Conservation (phyloP, 306 rosid genomes). For the Vigna trinervia region DNA sequence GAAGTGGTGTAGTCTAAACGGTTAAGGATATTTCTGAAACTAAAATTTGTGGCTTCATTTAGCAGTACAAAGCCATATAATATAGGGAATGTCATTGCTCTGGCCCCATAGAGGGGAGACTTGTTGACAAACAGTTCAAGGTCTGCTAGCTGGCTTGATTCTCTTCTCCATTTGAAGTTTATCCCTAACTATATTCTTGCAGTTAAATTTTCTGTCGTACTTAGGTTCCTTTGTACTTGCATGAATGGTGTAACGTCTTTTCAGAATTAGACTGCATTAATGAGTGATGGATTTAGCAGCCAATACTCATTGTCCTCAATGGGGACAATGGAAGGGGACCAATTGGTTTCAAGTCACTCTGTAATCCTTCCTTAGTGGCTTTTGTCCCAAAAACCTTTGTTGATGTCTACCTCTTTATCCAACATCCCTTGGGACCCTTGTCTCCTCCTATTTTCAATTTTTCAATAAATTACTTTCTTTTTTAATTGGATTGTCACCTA, state of each 20-base stretch:
- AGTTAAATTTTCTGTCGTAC: conserved; percentile 35
- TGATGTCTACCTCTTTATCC: conserved; percentile 70
- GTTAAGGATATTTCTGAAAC: not conserved
- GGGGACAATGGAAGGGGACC: conserved; percentile 81
- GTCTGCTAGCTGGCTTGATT: conserved; percentile 35
- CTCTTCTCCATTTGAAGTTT: conserved; percentile 22
- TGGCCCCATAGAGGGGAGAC: conserved; percentile 26
- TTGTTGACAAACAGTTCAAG: not conserved
- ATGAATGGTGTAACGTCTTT: conserved; percentile 61
- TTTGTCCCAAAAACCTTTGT: conserved; percentile 66
- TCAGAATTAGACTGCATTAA: conserved; percentile 56
- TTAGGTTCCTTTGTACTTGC: conserved; percentile 45
- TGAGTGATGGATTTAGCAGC: conserved; percentile 71
- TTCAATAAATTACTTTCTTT: not conserved
- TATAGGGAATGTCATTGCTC: not conserved
- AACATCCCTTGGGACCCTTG: conserved; percentile 79
- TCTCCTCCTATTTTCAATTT: conserved; percentile 49
- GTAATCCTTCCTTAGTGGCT: conserved; percentile 63
- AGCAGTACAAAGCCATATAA: conserved; percentile 9
- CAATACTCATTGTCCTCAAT: conserved; percentile 59
- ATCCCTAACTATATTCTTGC: conserved; percentile 32
- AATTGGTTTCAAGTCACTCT: conserved; percentile 72
- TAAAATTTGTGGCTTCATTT: conserved; percentile 9
- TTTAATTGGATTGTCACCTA: not conserved
- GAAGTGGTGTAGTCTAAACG: not conserved